Evolutionary conservation across 2,329 filamentous ascomycete species (phyloP), one percentile per base, ranked within the genome.

Genomic region (Helotiales sp.): DNA sequence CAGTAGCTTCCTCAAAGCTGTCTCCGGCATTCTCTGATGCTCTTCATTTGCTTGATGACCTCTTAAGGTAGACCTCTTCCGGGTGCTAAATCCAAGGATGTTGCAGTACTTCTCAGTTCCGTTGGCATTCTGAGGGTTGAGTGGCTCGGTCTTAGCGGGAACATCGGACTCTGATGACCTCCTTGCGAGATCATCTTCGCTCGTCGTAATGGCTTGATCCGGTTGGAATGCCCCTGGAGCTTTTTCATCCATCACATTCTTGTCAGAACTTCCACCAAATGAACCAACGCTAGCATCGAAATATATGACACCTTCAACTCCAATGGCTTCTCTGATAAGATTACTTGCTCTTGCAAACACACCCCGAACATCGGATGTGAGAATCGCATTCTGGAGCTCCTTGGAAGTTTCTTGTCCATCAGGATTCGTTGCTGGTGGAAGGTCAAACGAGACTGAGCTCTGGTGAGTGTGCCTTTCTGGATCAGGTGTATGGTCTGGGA

Each of bases 271-370:
- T 5, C 63, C 66, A 27, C 66, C 66, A 53, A 70, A 69, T 1
- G 67, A 65, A 2, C 66, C 66, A 31, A 69, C 60, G 40, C 65
- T 69, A 4, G 68, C 67, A 63, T 71, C 68, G 25, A 64, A 65
- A 38, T 69, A 71, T 15, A 70, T 55, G 9, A 65, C 63, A 3
- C 69, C 69, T 38, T 69, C 63, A 36, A 71, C 64, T 5, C 63
- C 63, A n/a, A 67, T 67, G 25, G 69, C 65, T 57, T 71, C 69
- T 40, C 69, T 60, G 25, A 71, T 69, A 13, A 71, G 61, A 48
- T 70, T 70, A 47, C 64, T 67, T 27, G 69, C 66, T 53, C 69
- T 54, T 25, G 62, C 59, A 50, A 71, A 70, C 2, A 68, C 62
- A 8, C 57, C 48, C 54, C 63, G 67, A 19, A 69, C 42, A 55